These are phyloP conservation scores for Microdochium trichocladiopsis DNA, from an alignment of 2,329 filamentous ascomycete genomes.

Conservation along the genomic window DNA sequence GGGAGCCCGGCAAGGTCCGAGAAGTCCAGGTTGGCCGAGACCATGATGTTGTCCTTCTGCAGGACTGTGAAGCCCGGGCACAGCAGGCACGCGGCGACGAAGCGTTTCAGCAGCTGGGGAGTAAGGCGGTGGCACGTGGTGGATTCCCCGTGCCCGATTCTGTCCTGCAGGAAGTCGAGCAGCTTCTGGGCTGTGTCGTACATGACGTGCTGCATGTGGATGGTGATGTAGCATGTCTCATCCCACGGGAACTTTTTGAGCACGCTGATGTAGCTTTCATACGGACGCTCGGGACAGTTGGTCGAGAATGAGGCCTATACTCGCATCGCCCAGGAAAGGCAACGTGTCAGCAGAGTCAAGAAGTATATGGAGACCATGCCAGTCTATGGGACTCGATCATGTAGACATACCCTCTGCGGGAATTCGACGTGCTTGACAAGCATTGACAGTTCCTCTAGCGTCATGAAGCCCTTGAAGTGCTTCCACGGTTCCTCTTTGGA, in stretches of 20 bases:
- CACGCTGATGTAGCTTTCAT: slow-evolving; percentile 59
- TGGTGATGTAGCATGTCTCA: slow-evolving; percentile 46
- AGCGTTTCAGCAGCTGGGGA: slow-evolving; percentile 43
- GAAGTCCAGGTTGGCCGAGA: slow-evolving; percentile 25
- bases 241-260: slow-evolving; percentile 59
- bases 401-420: slow-evolving; percentile 49
- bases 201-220: slow-evolving; percentile 46
- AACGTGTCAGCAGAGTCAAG: no score
- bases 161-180: slow-evolving; percentile 33
- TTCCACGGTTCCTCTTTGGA: slow-evolving; percentile 23
- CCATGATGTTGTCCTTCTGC: slow-evolving; percentile 55
- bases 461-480: slow-evolving; percentile 54
- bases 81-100: slow-evolving; percentile 42
- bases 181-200: slow-evolving; percentile 44
- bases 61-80: slow-evolving; percentile 54
- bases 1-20: slow-evolving; percentile 18
- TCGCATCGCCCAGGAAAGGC: neutral
- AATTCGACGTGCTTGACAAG: slow-evolving; percentile 56
- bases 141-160: slow-evolving; percentile 30
- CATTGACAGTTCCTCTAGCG: slow-evolving; percentile 56
- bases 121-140: slow-evolving; percentile 34
- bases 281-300: slow-evolving; percentile 57
- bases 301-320: slow-evolving; percentile 41
- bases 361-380: no score
- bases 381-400: no score